Base-by-base conservation (phyloP, 2,329 filamentous ascomycete species). In the Penicillium sp. region DNA sequence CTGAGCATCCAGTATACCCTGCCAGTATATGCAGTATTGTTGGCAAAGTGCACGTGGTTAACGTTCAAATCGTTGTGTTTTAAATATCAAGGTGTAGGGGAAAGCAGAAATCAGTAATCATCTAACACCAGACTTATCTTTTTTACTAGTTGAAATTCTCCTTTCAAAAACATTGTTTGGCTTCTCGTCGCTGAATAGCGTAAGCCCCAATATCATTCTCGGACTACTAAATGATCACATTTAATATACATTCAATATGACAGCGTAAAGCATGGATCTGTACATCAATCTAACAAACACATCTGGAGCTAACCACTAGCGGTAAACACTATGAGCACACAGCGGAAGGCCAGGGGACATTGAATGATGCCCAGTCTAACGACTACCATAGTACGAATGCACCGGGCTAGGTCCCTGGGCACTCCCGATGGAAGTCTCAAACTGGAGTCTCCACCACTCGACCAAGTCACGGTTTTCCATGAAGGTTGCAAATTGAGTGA, bases 381-480 rank as follows among this genome's bases (percentile, higher is more conserved):
- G 19, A 23, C 39, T 19, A 23, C 44, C 44, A 21, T 33, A 46
- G 44, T 31, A 34, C 11, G 25, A 31, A 11, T 33, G 4, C 25
- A 33, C 44, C 7, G 44, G 27, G 25, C 44, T 46, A 31, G 8
- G 44, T 1, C 78, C 79, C 63, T 79, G 74, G 0, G 79, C 68
- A 1, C 73, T 70, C 3, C 79, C 79, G 33, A 82, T 61, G 13
- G 62, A 70, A 4, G 65, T 62, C 69, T 82, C 79, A 43, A 76
- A 78, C 58, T 68, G 79, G 39, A 79, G 70, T 53, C 70, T 70
- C 40, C 76, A 59, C 57, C 76, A 70, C 69, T 81, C 79, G 0
- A 81, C 73, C 7, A 63, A 59, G 0, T 55, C 66, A 1, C 79
- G 72, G 55, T 81, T 73, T 3, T 63, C 57, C 78, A 81, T 81